Conservation (phyloP, 805 yeast genomes). For the Peterozyma toletana region DNA sequence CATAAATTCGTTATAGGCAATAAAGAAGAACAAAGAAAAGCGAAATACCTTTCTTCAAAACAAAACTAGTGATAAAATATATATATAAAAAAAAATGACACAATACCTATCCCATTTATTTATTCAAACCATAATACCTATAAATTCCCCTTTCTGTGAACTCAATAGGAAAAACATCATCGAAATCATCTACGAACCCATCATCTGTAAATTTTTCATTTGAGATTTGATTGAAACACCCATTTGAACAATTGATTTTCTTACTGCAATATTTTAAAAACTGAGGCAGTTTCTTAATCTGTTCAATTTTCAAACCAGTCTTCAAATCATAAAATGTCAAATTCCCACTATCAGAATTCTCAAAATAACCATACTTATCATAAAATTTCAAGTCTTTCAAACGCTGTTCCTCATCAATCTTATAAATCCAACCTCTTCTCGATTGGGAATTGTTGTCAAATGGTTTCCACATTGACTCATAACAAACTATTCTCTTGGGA, state of each 20-base stretch:
- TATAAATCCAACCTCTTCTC: constrained; percentile 76
- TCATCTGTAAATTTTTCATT: constrained; percentile 22
- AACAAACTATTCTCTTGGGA: constrained; percentile 23
- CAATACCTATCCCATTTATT: constrained; percentile 16
- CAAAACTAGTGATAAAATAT: no score
- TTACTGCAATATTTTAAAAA: constrained; percentile 47
- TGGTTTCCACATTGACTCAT: constrained; percentile 35
- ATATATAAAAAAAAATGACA: no score
- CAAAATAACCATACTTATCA: constrained; percentile 8
- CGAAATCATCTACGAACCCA: constrained; percentile 22
- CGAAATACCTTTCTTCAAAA: no score
- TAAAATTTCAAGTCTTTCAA: constrained; percentile 13
- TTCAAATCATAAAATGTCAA: constrained; percentile 53
- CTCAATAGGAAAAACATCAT: constrained; percentile 45
- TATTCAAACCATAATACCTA: constrained; percentile 49
- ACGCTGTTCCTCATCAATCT: constrained; percentile 21
- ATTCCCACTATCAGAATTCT: constrained; percentile 9
- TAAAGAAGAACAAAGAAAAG: no score
- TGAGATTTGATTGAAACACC: constrained; percentile 32
- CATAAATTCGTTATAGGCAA: no score
- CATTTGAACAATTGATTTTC: constrained; percentile 48
- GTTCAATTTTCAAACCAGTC: constrained; percentile 53
- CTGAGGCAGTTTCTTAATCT: constrained; percentile 35
- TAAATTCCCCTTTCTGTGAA: constrained; percentile 45
- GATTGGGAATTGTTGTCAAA: constrained; percentile 52